Evolutionary conservation across 2,329 filamentous ascomycete genomes (phyloP), one percentile per base, ranked within the genome.

Genomic region (Ophiostoma ips): DNA sequence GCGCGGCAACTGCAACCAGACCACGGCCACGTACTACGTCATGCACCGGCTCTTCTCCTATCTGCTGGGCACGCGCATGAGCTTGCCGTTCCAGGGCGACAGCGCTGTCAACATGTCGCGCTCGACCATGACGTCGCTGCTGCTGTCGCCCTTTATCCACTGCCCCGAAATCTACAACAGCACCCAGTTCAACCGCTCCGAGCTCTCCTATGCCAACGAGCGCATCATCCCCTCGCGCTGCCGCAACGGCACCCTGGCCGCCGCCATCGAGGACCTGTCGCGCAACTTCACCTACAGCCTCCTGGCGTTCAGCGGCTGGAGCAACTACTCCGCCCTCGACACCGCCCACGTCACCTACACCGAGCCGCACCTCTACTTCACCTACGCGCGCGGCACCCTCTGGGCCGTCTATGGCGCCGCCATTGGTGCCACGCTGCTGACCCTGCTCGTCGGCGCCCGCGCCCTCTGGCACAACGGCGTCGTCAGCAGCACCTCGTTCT

Each of bases 361-460:
- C 7, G 47, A 36, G 16, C 9, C 11, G 5, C 52, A 43, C 18
- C 43, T 54, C 31, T 52, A 47, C 28, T 50, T 50, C 16, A 19
- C 37, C 2, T 54, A 50, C 48, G 24, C n/a, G 12, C 35, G 50
- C 13, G 10, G 30, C 24, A 50, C 48, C 2, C 48, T 50, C 1
- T 52, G 95, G 21, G 76, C 88, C 6, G 71, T 75, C 2, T 95
- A 95, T 59, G 89, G 87, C 45, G 77, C 79, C 1, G 72, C 78
- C 34, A 68, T 95, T 2, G 78, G 76, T 19, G 56, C 71, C 24
- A 63, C 65, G 3, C 60, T 79, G 40, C 31, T 47, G 15, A 43
- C 30, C 18, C 16, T 54, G 31, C 6, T 35, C 6, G 31, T 50
- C 13, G 52, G 63, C 6, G 59, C 63, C 19, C 65, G 66, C 43